A percentile compares a stretch with the other conserved stretches of the same genome.
Evolutionary conservation across 305 asterid genomes (phyloP).

Genomic region (Galium porrigens): DNA sequence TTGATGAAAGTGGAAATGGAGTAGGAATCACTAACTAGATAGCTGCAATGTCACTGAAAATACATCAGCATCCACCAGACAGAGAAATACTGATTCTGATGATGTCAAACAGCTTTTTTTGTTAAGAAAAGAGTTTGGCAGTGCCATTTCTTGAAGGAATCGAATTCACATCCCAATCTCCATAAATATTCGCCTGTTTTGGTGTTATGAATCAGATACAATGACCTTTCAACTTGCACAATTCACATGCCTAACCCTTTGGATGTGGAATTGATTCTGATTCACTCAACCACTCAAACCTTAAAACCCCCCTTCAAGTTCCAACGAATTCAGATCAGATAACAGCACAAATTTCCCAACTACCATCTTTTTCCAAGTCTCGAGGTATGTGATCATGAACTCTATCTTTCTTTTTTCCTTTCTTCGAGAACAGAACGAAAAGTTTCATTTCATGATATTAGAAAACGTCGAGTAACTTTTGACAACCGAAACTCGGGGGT

Average conservation of each 20-base stretch:
- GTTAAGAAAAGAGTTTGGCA: not conserved
- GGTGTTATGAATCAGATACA: not conserved
- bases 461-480: not conserved
- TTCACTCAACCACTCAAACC: slow-evolving; percentile 5
- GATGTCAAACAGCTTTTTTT: not conserved
- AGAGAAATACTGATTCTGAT: slow-evolving; percentile 7
- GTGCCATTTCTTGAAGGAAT: slow-evolving; percentile 1
- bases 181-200: slow-evolving; percentile 2
- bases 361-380: not conserved
- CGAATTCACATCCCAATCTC: slow-evolving; percentile 10
- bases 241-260: slow-evolving; percentile 7
- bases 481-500: too few relatives aligned
- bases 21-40: slow-evolving; percentile 10
- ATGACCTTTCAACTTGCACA: slow-evolving; percentile 1
- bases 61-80: not conserved
- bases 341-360: not conserved
- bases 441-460: not conserved
- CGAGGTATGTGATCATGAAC: not conserved
- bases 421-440: not conserved
- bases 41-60: not conserved
- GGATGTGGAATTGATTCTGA: slow-evolving; percentile 19
- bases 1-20: slow-evolving; percentile 11
- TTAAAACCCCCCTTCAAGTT: not conserved
- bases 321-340: not conserved
- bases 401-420: not conserved